phyloP scores from a whole-genome alignment of 306 rosid species.

The Cucurbita pepo region DNA sequence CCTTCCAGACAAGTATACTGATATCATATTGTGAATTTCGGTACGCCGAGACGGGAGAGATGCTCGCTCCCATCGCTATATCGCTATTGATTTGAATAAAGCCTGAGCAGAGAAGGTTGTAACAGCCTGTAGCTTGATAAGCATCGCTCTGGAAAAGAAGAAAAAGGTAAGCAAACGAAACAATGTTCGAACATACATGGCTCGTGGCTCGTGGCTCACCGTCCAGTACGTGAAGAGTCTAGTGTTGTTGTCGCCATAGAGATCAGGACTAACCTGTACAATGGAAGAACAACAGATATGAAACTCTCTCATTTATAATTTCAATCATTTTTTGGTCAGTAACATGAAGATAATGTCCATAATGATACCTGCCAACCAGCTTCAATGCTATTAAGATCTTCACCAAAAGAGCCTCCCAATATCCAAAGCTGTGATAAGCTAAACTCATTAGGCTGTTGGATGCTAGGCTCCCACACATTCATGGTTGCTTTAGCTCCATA shows the following conservation, averaged over 20 bases:
- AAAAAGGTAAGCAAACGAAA: background rate
- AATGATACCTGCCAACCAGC: constrained; percentile 96
- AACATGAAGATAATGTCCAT: background rate
- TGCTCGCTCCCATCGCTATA: constrained; percentile 97
- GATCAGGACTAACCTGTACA: constrained; percentile 85
- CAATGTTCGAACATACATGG: too few species aligned
- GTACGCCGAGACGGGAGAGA: constrained; percentile 56
- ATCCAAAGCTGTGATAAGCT: constrained; percentile 97
- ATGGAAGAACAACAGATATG: background rate
- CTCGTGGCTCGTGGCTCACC: constrained; percentile 22
- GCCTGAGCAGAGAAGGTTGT: constrained; percentile 98
- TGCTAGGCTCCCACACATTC: constrained; percentile 96
- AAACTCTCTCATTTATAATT: background rate
- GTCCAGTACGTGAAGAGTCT: constrained; percentile 98
- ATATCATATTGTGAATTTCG: constrained; percentile 74
- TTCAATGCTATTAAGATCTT: constrained; percentile 98
- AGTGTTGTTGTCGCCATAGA: constrained; percentile 89
- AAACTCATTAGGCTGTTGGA: constrained; percentile 87
- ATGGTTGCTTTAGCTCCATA: constrained; percentile 97
- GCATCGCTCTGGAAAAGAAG: constrained; percentile 69
- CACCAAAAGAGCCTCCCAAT: constrained; percentile 90
- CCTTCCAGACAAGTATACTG: constrained; percentile 96
- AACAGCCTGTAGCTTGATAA: constrained; percentile 99
- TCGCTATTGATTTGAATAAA: constrained; percentile 79
- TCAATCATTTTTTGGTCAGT: background rate